These are phyloP conservation scores for Xylariales sp. DNA, from an alignment of 2,329 filamentous ascomycete genomes.

Conservation along the genomic window DNA sequence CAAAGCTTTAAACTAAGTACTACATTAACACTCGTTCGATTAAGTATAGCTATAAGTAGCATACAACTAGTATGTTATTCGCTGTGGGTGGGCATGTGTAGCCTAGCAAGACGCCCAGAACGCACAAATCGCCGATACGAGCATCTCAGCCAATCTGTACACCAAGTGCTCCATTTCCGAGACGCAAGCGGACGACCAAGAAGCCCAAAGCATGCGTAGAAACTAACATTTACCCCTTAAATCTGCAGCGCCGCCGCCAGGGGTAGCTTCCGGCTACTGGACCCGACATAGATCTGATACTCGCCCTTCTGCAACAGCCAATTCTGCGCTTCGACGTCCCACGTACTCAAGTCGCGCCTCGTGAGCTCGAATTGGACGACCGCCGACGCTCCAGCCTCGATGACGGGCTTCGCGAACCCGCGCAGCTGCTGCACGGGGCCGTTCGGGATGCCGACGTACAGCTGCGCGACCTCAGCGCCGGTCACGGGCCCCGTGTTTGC, in stretches of 20 bases:
- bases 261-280: conserved; percentile 62
- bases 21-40: not conserved
- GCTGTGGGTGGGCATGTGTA: not conserved
- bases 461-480: conserved; percentile 75
- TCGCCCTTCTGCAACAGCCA: conserved; percentile 66
- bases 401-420: conserved; percentile 69
- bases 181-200: not conserved
- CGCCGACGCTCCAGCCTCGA: conserved; percentile 61
- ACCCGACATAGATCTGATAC: conserved; percentile 58
- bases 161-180: not conserved
- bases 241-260: conserved; percentile 51
- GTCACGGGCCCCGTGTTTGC: conserved; percentile 71
- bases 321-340: conserved; percentile 69
- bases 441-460: conserved; percentile 62
- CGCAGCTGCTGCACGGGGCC: conserved; percentile 64
- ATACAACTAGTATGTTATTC: not conserved
- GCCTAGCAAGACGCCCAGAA: not conserved
- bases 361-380: conserved; percentile 65
- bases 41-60: not conserved
- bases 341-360: conserved; percentile 72
- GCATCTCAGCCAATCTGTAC: not conserved
- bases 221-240: conserved; percentile 17
- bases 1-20: not conserved
- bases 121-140: not conserved
- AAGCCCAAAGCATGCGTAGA: not conserved